These are phyloP conservation scores for Saturnispora hagleri DNA, from an alignment of 805 yeast genomes.

Conservation along the genomic window DNA sequence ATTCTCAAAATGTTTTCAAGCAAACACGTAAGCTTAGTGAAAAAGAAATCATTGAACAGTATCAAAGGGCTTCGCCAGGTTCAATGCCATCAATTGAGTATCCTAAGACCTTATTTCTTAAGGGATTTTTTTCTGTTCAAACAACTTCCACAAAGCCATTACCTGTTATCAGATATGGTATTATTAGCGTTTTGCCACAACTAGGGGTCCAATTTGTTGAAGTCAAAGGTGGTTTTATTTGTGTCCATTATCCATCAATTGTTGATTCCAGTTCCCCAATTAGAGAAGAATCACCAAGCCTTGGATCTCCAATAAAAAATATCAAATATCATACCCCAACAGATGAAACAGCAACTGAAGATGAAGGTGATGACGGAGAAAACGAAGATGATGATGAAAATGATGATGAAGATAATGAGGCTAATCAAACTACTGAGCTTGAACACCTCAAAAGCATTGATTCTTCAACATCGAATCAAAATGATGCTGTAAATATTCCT, in stretches of 20 bases:
- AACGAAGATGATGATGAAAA: conserved; percentile 13
- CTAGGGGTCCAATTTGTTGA: conserved; percentile 78
- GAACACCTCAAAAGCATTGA: conserved; percentile 8
- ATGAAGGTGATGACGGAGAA: conserved; percentile 15
- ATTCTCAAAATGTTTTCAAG: conserved; percentile 17
- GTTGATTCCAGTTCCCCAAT: conserved; percentile 11
- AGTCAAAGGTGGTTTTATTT: conserved; percentile 88
- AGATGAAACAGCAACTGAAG: background rate
- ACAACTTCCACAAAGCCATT: conserved; percentile 90
- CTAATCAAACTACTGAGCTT: background rate
- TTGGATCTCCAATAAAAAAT: conserved; percentile 4
- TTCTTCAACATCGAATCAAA: conserved; percentile 18
- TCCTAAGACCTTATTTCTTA: conserved; percentile 82
- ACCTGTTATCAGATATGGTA: conserved; percentile 78
- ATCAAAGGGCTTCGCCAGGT: conserved; percentile 54
- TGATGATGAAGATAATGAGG: conserved; percentile 3
- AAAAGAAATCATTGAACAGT: conserved; percentile 35
- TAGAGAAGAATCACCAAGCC: conserved; percentile 7
- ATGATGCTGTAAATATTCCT: conserved; percentile 19
- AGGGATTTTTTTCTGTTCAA: conserved; percentile 91
- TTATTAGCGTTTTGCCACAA: conserved; percentile 64
- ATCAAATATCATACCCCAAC: background rate
- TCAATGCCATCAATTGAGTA: conserved; percentile 91
- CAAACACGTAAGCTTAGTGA: conserved; percentile 31
- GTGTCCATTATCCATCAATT: conserved; percentile 57